A percentile compares a stretch with the other conserved stretches of the same genome.
These are phyloP conservation scores for Cutaneotrichosporon sp. DNA, from an alignment of 1,284 basidiomycete species.

Conservation along the genomic window DNA sequence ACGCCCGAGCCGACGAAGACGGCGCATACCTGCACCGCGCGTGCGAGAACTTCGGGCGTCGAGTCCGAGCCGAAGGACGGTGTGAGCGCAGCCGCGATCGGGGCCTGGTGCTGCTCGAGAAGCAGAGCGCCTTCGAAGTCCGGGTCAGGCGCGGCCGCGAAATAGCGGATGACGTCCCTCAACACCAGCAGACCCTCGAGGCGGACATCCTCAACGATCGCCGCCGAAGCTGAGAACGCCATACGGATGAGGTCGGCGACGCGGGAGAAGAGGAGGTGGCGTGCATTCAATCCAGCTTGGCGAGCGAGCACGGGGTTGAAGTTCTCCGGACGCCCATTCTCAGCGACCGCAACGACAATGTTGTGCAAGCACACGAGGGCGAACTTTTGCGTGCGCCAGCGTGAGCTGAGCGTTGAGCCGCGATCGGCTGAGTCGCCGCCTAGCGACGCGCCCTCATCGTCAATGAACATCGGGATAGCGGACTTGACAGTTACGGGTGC, in stretches of 20 bases:
- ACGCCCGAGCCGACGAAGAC: slow-evolving; percentile 95
- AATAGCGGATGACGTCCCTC: slow-evolving; percentile 89
- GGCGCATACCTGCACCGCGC: slow-evolving; percentile 90
- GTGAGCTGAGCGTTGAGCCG: slow-evolving; percentile 62
- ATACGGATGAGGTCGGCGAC: slow-evolving; percentile 84
- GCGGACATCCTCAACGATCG: slow-evolving; percentile 91
- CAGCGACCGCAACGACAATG: slow-evolving; percentile 74
- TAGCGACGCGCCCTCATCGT: slow-evolving; percentile 89
- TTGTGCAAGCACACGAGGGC: slow-evolving; percentile 88
- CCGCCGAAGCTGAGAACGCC: slow-evolving; percentile 95
- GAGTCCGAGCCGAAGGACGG: slow-evolving; percentile 94
- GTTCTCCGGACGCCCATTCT: slow-evolving; percentile 74
- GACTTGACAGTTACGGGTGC: neutral
- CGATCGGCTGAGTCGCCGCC: slow-evolving; percentile 55
- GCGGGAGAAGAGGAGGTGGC: slow-evolving; percentile 47
- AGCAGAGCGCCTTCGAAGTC: slow-evolving; percentile 87
- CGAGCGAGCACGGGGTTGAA: slow-evolving; percentile 69
- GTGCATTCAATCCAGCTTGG: slow-evolving; percentile 36
- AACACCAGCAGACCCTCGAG: slow-evolving; percentile 88
- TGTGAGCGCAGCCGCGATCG: slow-evolving; percentile 96
- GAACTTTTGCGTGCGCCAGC: slow-evolving; percentile 97
- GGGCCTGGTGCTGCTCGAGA: slow-evolving; percentile 97
- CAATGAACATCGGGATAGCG: slow-evolving; percentile 56
- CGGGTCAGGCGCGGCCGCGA: slow-evolving; percentile 81
- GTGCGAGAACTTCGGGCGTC: slow-evolving; percentile 89